Base-by-base conservation (phyloP, 306 rosid genomes). In the Pterocarpus santalinus region DNA sequence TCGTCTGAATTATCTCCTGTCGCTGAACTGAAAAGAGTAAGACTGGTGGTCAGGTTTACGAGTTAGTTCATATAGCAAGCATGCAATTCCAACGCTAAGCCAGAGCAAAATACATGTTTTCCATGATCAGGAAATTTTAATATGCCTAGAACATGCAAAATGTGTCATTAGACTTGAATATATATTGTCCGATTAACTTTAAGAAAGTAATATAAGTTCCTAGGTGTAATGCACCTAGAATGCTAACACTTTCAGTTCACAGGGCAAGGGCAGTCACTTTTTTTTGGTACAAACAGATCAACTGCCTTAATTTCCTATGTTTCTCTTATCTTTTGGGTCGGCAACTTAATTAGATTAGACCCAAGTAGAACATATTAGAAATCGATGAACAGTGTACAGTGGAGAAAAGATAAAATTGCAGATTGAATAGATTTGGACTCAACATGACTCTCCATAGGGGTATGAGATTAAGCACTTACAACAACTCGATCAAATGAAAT, bases 1-100 rank as follows among this genome's bases (percentile, higher is more conserved):
- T 22, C 28, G 28, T 22, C 28, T 22, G 28, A 22, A 22, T 43
- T 67, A 44, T 57, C 38, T 53, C 78, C 47, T 67, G 14, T n/a
- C 81, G 75, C 81, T 82, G 88, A 69, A 82, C 69, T 65, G 67
- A 64, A 76, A 88, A 57, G 53, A 8, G 47, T 8, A 51, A 14
- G 2, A 84, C 60, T 51, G 41, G 73, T 60, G 73, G 77, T 67
- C 78, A 82, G 75, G 73, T 44, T 78, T 58, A 75, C 43, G 69
- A 64, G 34, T 43, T 46, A 77, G 35, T 71, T 22, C 43, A 69
- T 46, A 9, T 3, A 52, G 34, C 51, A 60, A 39, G 62, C 52
- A 49, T 33, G 16, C 46, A 69, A 66, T 30, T 13, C 17, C 15
- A 64, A 35, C 10, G 44, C 41, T 38, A n/a, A 36, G 3, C 12